Evolutionary conservation across 768 basidiomycete species (phyloP).

Genomic region (Macrolepiota fuliginosa): DNA sequence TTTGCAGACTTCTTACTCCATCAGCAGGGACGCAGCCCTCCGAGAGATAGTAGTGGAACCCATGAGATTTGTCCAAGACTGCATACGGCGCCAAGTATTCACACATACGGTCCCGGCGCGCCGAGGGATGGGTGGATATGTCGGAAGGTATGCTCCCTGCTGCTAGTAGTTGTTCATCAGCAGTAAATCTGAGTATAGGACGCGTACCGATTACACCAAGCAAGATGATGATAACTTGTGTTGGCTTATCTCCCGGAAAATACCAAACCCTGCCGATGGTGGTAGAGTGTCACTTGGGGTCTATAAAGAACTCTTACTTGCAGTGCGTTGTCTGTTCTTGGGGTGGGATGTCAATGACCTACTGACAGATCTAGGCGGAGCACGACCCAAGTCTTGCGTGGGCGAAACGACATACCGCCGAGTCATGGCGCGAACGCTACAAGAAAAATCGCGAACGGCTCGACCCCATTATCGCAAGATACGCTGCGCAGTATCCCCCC

Average conservation of each 20-base stretch:
- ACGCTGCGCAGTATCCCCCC: conserved; percentile 20
- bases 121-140: conserved; percentile 30
- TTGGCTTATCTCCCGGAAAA: conserved; percentile 30
- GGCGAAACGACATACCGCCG: conserved; percentile 39
- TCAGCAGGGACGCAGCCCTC: conserved; percentile 11
- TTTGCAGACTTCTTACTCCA: conserved; percentile 19
- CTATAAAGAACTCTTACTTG: conserved; percentile 28
- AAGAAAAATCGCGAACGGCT: conserved; percentile 34
- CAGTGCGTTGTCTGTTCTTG: conserved; percentile 24
- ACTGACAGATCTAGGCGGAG: conserved; percentile 14
- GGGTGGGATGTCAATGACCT: background rate
- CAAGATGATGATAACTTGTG: conserved; percentile 39
- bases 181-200: background rate
- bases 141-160: conserved; percentile 1
- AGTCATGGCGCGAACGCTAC: conserved; percentile 49
- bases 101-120: conserved; percentile 15
- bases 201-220: conserved; percentile 30
- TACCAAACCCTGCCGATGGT: conserved; percentile 33
- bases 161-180: background rate
- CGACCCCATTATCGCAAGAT: conserved; percentile 30
- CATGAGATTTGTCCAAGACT: conserved; percentile 24
- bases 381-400: conserved; percentile 28
- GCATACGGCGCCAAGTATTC: conserved; percentile 19
- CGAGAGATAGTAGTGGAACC: conserved; percentile 24
- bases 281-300: conserved; percentile 37